Conservation (phyloP, 2,329 filamentous ascomycete species). For the Arthroderma sp. region DNA sequence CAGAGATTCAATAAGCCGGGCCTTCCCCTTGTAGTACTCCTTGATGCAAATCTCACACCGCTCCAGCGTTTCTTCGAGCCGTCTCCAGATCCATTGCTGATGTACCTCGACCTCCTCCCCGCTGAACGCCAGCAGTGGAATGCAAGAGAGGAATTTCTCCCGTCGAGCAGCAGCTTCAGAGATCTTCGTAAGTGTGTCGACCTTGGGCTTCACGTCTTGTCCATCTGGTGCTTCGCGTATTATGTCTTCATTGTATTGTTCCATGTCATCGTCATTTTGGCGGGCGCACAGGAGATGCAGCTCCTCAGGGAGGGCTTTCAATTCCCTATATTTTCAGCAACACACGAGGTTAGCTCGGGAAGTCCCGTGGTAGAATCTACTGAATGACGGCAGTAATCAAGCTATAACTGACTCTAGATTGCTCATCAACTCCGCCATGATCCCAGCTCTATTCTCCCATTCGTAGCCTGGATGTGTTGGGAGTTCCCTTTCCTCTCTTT, state of each 20-base stretch:
- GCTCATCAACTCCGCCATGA: conserved; percentile 28
- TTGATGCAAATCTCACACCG: conserved; percentile 58
- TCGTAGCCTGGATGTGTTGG: too few species aligned
- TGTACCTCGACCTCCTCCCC: conserved; percentile 47
- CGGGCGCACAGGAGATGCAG: conserved; percentile 58
- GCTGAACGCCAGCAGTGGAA: conserved; percentile 55
- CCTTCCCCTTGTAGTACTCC: conserved; percentile 59
- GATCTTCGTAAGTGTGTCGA: conserved; percentile 31
- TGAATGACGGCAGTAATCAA: not conserved
- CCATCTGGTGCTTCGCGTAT: conserved; percentile 16
- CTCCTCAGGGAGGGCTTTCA: conserved; percentile 32
- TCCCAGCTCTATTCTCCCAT: not conserved
- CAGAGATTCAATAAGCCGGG: conserved; percentile 48
- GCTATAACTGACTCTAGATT: conserved; percentile 27
- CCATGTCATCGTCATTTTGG: conserved; percentile 46
- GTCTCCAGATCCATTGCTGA: conserved; percentile 45
- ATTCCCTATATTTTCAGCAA: conserved; percentile 20
- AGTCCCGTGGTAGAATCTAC: not conserved
- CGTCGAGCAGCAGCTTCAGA: conserved; percentile 43
- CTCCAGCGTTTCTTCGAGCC: conserved; percentile 46
- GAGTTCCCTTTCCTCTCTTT: too few species aligned
- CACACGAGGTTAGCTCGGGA: conserved; percentile 2
- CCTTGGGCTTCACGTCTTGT: conserved; percentile 32
- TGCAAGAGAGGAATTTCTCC: conserved; percentile 52
- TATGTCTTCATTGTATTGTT: conserved; percentile 46